Evolutionary conservation across 164 flowering plant genomes (phyloP).

Genomic region (Aristolochia contorta): DNA sequence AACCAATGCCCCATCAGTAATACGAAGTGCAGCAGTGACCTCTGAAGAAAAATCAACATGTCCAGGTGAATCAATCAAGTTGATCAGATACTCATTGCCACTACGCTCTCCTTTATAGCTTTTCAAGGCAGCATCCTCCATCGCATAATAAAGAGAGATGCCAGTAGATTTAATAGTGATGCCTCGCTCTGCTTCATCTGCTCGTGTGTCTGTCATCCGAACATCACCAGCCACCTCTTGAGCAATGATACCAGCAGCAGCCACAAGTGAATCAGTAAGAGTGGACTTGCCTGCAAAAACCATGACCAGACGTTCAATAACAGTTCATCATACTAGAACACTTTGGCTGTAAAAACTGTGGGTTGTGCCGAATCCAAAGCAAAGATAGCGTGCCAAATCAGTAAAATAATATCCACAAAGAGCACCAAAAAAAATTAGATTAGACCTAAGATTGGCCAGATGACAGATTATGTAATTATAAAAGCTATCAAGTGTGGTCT

Average conservation of each 20-base stretch:
- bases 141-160: conserved; percentile 17
- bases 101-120: conserved; percentile 13
- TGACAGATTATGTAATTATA: no score
- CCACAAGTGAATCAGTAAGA: conserved; percentile 44
- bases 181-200: conserved; percentile 24
- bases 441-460: no score
- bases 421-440: no score
- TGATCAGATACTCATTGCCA: conserved; percentile 21
- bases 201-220: conserved; percentile 24
- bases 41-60: conserved; percentile 22
- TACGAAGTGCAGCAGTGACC: conserved; percentile 14
- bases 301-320: neutral
- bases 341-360: neutral
- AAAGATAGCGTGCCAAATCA: no score
- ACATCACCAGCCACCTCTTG: conserved; percentile 44
- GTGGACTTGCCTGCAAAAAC: conserved; percentile 41
- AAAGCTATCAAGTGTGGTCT: no score
- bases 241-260: conserved; percentile 36
- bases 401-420: no score
- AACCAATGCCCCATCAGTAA: conserved; percentile 21
- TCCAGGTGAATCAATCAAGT: conserved; percentile 24
- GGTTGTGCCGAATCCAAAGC: neutral
- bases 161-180: conserved; percentile 20
- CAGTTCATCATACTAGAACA: neutral
- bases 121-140: conserved; percentile 11